A percentile compares a stretch with the other conserved stretches of the same genome.
phyloP scores from a whole-genome alignment of 768 basidiomycete species.

The Pulveroboletus sp. region DNA sequence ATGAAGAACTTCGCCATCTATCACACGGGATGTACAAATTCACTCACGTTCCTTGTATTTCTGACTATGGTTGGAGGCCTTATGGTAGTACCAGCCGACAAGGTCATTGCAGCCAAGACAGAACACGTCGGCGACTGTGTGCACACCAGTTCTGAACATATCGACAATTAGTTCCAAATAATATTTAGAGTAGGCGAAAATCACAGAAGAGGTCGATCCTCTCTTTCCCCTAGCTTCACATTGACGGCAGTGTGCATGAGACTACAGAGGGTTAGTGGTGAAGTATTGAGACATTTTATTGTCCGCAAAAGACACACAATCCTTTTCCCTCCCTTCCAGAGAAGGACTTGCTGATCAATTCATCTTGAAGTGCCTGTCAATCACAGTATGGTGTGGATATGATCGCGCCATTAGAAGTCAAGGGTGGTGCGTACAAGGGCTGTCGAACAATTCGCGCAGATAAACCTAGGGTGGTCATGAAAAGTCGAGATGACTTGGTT shows the following conservation, averaged over 20 bases:
- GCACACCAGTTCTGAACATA: conserved; percentile 62
- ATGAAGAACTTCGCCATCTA: background rate
- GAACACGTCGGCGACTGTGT: conserved; percentile 76
- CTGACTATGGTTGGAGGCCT: conserved; percentile 69
- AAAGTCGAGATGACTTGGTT: conserved; percentile 59
- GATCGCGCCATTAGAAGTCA: background rate
- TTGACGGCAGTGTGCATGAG: conserved; percentile 76
- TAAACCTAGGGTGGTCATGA: conserved; percentile 61
- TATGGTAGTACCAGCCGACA: conserved; percentile 80
- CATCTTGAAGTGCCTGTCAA: conserved; percentile 70
- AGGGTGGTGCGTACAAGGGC: conserved; percentile 50
- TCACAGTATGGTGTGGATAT: background rate
- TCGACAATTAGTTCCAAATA: conserved; percentile 1
- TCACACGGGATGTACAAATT: background rate
- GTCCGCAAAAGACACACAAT: conserved; percentile 47
- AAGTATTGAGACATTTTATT: background rate
- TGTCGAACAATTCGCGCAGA: conserved; percentile 65
- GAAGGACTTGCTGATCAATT: conserved; percentile 80
- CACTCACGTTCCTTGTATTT: conserved; percentile 79
- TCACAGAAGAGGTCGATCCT: conserved; percentile 72
- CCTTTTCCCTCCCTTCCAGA: conserved; percentile 79
- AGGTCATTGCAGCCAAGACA: conserved; percentile 77
- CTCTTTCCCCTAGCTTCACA: conserved; percentile 64
- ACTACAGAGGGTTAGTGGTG: conserved; percentile 33
- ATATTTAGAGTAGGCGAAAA: conserved; percentile 6